These are phyloP conservation scores for Trichoderma atroviride DNA, from an alignment of 2,329 filamentous ascomycete species.

Conservation along the genomic window DNA sequence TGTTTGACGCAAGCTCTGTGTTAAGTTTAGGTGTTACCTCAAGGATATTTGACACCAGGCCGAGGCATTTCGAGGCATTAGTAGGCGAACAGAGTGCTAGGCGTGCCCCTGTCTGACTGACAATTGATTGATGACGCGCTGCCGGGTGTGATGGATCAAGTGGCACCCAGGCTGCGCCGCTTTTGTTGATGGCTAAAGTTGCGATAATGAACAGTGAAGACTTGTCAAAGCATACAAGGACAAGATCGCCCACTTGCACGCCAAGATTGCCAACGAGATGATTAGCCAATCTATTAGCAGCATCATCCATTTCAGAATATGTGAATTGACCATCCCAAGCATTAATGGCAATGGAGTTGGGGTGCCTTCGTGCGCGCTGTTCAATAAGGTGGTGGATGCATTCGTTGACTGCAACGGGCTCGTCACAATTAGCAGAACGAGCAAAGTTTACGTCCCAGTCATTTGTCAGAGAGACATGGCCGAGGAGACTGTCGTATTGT, in stretches of 20 bases:
- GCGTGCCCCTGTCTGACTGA: neutral
- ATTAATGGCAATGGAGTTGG: conserved; percentile 20
- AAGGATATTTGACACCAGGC: neutral
- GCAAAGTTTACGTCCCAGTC: conserved; percentile 7
- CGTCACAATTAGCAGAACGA: neutral
- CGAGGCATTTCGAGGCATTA: neutral
- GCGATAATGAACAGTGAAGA: conserved; percentile 30
- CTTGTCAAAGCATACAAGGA: conserved; percentile 30
- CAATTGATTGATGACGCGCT: neutral
- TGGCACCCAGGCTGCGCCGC: conserved; percentile 30
- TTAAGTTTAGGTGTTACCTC: neutral
- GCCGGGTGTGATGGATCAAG: conserved; percentile 3
- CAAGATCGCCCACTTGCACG: conserved; percentile 32
- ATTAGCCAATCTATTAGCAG: neutral
- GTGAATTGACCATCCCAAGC: conserved; percentile 32
- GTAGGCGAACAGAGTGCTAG: neutral
- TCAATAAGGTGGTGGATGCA: conserved; percentile 26
- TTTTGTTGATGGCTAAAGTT: conserved; percentile 35
- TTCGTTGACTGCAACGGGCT: neutral
- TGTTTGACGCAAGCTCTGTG: neutral
- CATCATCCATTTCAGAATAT: conserved; percentile 28
- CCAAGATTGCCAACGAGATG: neutral
- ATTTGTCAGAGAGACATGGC: neutral
- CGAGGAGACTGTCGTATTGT: neutral
- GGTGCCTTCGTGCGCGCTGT: neutral